Conservation (phyloP, 164 flowering plant species). For the Kalanchoe fedtschenkoi region DNA sequence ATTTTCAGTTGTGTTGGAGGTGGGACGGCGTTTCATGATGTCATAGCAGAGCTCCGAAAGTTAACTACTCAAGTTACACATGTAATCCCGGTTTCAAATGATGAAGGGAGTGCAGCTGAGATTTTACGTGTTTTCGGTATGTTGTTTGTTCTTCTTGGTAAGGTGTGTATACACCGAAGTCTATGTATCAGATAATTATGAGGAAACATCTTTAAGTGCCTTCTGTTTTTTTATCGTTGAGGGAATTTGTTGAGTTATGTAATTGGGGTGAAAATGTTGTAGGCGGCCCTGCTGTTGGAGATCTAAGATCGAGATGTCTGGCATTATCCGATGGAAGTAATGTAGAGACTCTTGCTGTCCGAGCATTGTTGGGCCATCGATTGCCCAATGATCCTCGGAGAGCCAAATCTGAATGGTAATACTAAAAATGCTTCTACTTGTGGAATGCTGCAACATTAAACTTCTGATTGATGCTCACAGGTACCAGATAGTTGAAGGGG, state of each 20-base stretch:
- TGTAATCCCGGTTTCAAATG: slow-evolving; percentile 98
- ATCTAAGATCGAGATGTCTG: slow-evolving; percentile 90
- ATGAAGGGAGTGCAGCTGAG: slow-evolving; percentile 98
- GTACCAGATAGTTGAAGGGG: slow-evolving; percentile 90
- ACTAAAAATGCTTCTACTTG: background rate
- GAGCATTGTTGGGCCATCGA: slow-evolving; percentile 83
- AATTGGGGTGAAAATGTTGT: slow-evolving; percentile 4
- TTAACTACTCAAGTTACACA: slow-evolving; percentile 84
- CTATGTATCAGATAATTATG: too few relatives aligned
- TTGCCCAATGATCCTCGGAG: slow-evolving; percentile 48
- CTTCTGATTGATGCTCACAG: slow-evolving; percentile 21
- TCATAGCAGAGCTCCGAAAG: slow-evolving; percentile 81
- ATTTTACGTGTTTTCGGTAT: slow-evolving; percentile 95
- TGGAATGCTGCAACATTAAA: background rate
- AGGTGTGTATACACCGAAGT: too few relatives aligned
- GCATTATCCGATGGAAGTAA: slow-evolving; percentile 86
- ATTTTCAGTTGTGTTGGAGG: slow-evolving; percentile 28
- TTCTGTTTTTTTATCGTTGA: too few relatives aligned
- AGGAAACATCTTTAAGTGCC: too few relatives aligned
- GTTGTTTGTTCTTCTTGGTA: background rate
- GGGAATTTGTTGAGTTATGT: background rate
- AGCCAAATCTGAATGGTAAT: slow-evolving; percentile 87
- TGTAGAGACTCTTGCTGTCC: slow-evolving; percentile 82
- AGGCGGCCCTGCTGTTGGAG: slow-evolving; percentile 99
- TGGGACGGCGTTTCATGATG: slow-evolving; percentile 96